Evolutionary conservation across 1,284 basidiomycete species (phyloP).

Genomic region (Schizophyllum commune): DNA sequence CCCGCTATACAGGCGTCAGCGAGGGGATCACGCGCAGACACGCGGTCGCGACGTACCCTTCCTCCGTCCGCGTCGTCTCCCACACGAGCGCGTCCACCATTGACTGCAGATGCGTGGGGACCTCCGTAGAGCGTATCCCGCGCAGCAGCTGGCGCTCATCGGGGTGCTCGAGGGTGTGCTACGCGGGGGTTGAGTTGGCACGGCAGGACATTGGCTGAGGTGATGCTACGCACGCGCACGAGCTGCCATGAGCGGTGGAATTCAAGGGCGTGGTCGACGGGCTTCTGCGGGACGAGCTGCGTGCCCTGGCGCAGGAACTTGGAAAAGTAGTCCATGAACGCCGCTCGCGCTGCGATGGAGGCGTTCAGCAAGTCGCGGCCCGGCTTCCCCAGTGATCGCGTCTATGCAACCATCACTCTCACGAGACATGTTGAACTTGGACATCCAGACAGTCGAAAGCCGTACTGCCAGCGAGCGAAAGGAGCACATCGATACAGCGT

Average conservation of each 20-base stretch:
- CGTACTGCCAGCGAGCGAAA: too few relatives aligned
- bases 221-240: constrained; percentile 46
- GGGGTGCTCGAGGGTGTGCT: constrained; percentile 71
- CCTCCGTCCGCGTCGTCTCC: constrained; percentile 77
- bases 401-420: neutral
- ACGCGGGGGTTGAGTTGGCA: constrained; percentile 5
- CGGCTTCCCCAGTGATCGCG: neutral
- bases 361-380: neutral
- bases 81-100: constrained; percentile 85
- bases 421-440: neutral
- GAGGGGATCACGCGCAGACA: constrained; percentile 1
- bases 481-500: neutral
- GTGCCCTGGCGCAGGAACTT: constrained; percentile 59
- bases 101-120: constrained; percentile 70
- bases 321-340: constrained; percentile 73
- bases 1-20: constrained; percentile 36
- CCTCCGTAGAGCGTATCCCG: constrained; percentile 78
- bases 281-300: constrained; percentile 42
- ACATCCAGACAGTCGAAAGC: too few relatives aligned
- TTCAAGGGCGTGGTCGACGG: constrained; percentile 59
- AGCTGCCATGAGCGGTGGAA: constrained; percentile 68
- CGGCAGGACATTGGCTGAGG: neutral
- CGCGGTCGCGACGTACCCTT: constrained; percentile 54
- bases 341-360: neutral
- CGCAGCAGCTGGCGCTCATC: constrained; percentile 76